phyloP scores from a whole-genome alignment of 192 early-diverging fungal species.

The Cladochytrium replicatum region DNA sequence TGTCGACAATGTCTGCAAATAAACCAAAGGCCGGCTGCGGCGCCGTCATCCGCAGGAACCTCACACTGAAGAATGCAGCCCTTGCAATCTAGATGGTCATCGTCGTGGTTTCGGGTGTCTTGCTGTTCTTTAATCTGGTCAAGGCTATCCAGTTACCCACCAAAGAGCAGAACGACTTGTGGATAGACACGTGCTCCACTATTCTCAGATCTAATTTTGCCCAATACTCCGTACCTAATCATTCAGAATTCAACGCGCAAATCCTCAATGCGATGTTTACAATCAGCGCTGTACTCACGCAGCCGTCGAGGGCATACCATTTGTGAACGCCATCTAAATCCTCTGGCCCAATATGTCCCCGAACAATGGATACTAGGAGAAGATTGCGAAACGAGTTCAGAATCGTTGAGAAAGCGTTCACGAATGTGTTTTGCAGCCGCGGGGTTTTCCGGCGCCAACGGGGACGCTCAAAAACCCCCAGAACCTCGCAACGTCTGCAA shows the following conservation, averaged over 20 bases:
- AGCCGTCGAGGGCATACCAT: constrained; percentile 6
- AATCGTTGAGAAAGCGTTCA: not conserved
- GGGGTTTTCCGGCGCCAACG: not conserved
- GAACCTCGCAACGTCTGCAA: no score
- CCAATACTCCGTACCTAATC: no score
- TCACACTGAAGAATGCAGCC: no score
- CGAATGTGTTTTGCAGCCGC: constrained; percentile 1
- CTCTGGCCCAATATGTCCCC: not conserved
- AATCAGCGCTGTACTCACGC: constrained; percentile 12
- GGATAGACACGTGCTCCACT: constrained; percentile 31
- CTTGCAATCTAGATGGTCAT: no score
- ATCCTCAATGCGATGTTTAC: constrained; percentile 29
- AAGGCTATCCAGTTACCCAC: constrained; percentile 9
- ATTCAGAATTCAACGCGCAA: constrained; percentile 26
- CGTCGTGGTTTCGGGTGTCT: constrained; percentile 28
- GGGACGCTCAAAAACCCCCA: not conserved
- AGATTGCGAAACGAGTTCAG: constrained; percentile 1
- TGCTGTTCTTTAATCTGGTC: constrained; percentile 27
- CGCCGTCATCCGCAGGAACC: no score
- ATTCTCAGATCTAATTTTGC: no score
- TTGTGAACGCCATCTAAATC: no score
- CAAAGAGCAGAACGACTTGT: constrained; percentile 11
- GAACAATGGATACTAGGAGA: not conserved
- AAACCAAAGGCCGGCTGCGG: no score
- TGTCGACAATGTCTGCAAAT: no score